phyloP scores from a whole-genome alignment of 2,329 filamentous ascomycete genomes.

The Capronia americana region DNA sequence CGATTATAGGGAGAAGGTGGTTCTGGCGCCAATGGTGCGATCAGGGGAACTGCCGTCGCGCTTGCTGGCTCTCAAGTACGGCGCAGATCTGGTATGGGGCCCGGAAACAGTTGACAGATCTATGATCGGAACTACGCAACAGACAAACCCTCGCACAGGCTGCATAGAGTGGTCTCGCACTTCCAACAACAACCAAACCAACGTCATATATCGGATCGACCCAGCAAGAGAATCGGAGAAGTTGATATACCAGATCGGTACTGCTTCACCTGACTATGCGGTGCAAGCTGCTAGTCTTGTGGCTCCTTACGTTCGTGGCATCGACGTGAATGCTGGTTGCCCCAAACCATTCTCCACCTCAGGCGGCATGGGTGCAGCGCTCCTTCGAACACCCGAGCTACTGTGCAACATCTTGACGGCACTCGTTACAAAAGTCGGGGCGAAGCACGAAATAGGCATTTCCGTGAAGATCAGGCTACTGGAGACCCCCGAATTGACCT shows the following conservation, averaged over 20 bases:
- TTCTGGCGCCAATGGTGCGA: constrained; percentile 96
- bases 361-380: constrained; percentile 93
- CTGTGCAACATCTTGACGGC: constrained; percentile 82
- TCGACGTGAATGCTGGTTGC: constrained; percentile 98
- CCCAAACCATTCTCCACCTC: constrained; percentile 94
- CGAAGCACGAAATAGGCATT: constrained; percentile 84
- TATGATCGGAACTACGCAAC: constrained; percentile 83
- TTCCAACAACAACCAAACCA: constrained; percentile 69
- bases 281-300: constrained; percentile 85
- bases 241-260: constrained; percentile 92
- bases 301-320: constrained; percentile 85
- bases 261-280: constrained; percentile 79
- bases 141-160: constrained; percentile 74
- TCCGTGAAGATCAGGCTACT: constrained; percentile 96
- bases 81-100: constrained; percentile 96
- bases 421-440: constrained; percentile 77
- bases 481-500: constrained; percentile 76
- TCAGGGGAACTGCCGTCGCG: constrained; percentile 94
- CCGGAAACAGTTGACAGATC: constrained; percentile 93
- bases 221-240: constrained; percentile 75
- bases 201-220: constrained; percentile 81
- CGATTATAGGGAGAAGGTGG: constrained; percentile 91
- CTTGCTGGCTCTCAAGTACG: constrained; percentile 88
- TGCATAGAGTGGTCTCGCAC: constrained; percentile 85
- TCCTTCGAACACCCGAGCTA: constrained; percentile 82